Percentiles rank a stretch among this genome's conserved stretches.
phyloP scores from a whole-genome alignment of 108 stramenopile species.

The Aurantiochytrium sp. region DNA sequence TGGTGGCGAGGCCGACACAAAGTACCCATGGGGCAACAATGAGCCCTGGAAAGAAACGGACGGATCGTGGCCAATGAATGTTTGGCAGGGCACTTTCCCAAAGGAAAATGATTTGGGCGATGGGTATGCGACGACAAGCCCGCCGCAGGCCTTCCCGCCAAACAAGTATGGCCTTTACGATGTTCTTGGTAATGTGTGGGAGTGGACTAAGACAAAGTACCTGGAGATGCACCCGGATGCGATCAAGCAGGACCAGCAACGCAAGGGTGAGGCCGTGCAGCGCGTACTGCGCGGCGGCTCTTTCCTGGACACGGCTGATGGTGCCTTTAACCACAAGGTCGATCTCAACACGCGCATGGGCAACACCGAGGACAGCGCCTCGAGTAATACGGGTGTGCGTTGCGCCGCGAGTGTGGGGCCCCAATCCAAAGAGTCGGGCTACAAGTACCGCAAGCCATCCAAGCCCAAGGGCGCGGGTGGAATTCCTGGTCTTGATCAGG shows the following conservation, averaged over 20 bases:
- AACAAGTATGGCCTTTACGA: conserved; percentile 76
- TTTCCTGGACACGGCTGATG: conserved; percentile 74
- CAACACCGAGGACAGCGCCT: conserved; percentile 26
- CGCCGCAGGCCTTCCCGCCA: conserved; percentile 68
- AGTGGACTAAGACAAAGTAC: conserved; percentile 50
- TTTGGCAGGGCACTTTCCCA: conserved; percentile 69
- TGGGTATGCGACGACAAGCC: conserved; percentile 71
- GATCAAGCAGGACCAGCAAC: neutral
- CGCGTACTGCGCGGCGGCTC: conserved; percentile 75
- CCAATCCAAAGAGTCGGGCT: neutral
- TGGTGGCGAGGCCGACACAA: conserved; percentile 42
- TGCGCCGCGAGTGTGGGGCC: neutral
- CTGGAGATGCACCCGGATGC: neutral
- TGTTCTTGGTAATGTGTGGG: conserved; percentile 86
- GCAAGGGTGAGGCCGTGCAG: conserved; percentile 71
- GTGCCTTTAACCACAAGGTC: conserved; percentile 65
- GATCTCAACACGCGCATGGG: conserved; percentile 18
- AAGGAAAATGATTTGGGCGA: conserved; percentile 66
- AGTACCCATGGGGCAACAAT: conserved; percentile 25
- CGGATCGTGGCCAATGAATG: conserved; percentile 42
- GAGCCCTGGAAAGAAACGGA: neutral
- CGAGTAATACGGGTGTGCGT: conserved; percentile 28
- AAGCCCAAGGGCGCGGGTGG: neutral
- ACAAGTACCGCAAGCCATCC: neutral
- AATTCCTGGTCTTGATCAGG: neutral